Evolutionary conservation across 179 eudicot genomes (phyloP).

Genomic region (Actinidia chinensis): DNA sequence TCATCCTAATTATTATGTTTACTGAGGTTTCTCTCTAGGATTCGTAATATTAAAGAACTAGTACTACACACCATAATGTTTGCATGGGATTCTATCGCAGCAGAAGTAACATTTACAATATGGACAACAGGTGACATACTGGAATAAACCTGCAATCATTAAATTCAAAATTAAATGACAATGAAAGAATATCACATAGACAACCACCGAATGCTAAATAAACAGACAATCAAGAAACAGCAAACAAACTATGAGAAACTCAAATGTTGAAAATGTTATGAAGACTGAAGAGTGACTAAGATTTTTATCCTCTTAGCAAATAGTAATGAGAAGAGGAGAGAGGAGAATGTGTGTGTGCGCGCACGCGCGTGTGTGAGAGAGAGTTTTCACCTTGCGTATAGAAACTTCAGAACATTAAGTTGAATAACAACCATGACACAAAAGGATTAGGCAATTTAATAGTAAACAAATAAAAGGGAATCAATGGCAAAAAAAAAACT

Average conservation of each 20-base stretch:
- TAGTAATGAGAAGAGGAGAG: not conserved
- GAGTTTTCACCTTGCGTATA: not conserved
- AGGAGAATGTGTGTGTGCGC: no score
- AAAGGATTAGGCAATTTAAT: not conserved
- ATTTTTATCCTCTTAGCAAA: not conserved
- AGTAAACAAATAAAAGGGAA: no score
- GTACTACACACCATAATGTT: slow-evolving; percentile 60
- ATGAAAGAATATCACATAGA: not conserved
- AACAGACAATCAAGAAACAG: slow-evolving; percentile 4
- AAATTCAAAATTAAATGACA: not conserved
- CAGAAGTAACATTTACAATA: slow-evolving; percentile 67
- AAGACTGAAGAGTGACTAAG: no score
- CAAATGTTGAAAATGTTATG: not conserved
- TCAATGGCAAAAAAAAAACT: no score
- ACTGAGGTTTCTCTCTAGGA: not conserved
- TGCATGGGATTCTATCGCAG: slow-evolving; percentile 61
- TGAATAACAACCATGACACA: not conserved
- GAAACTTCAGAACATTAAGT: not conserved
- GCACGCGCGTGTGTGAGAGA: no score
- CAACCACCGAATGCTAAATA: slow-evolving; percentile 2
- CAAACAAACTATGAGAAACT: not conserved
- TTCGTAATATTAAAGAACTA: not conserved
- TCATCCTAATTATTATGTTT: not conserved
- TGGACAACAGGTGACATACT: slow-evolving; percentile 82
- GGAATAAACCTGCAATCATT: slow-evolving; percentile 63